phyloP scores from a whole-genome alignment of 2,329 filamentous ascomycete species.

The Talaromyces sp. region DNA sequence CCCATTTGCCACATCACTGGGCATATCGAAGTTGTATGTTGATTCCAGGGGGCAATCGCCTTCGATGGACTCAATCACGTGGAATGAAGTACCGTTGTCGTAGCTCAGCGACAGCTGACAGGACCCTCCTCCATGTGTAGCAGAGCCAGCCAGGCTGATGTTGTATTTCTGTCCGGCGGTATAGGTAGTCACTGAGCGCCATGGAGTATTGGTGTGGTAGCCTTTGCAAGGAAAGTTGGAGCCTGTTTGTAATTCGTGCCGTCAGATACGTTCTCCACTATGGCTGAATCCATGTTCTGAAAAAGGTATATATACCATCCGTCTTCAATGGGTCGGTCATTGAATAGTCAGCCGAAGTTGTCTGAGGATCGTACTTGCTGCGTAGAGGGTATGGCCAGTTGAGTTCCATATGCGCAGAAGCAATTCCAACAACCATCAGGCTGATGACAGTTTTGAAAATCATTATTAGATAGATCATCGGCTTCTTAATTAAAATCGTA shows the following conservation, averaged over 20 bases:
- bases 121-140: conserved; percentile 63
- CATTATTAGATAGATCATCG: background rate
- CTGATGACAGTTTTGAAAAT: background rate
- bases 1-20: conserved; percentile 54
- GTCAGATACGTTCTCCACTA: background rate
- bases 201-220: conserved; percentile 49
- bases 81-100: conserved; percentile 65
- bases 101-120: conserved; percentile 73
- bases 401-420: conserved; percentile 52
- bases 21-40: conserved; percentile 62
- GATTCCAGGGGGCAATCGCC: conserved; percentile 50
- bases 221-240: conserved; percentile 74
- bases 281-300: background rate
- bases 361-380: conserved; percentile 46
- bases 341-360: conserved; percentile 55
- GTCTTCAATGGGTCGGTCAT: conserved; percentile 61
- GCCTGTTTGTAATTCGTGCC: conserved; percentile 33
- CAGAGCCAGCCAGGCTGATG: conserved; percentile 59
- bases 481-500: background rate
- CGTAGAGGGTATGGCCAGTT: conserved; percentile 50
- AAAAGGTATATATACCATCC: conserved; percentile 2
- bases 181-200: conserved; percentile 55
- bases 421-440: conserved; percentile 1
- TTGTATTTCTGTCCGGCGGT: conserved; percentile 57
- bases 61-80: conserved; percentile 60